phyloP scores from a whole-genome alignment of 2,329 filamentous ascomycete species.

The Pseudocercospora fuligena region DNA sequence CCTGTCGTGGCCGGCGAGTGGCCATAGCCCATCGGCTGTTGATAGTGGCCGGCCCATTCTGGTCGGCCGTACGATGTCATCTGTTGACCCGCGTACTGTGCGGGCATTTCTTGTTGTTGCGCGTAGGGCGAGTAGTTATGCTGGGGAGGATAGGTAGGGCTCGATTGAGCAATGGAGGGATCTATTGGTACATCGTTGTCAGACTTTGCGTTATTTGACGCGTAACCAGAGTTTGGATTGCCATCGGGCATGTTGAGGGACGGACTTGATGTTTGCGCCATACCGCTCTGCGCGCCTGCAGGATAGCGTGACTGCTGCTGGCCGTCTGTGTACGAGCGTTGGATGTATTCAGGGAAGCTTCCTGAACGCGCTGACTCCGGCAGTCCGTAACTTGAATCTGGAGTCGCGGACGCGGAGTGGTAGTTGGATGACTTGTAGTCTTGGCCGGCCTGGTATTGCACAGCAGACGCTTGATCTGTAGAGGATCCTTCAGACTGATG shows the following conservation, averaged over 20 bases:
- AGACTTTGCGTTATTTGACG: slow-evolving; percentile 73
- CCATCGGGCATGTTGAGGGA: slow-evolving; percentile 86
- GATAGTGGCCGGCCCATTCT: slow-evolving; percentile 72
- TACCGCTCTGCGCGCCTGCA: slow-evolving; percentile 76
- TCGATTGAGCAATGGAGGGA: slow-evolving; percentile 93
- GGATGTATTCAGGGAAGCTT: slow-evolving; percentile 85
- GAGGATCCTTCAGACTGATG: slow-evolving; percentile 80
- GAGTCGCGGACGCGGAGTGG: slow-evolving; percentile 72
- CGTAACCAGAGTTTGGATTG: slow-evolving; percentile 69
- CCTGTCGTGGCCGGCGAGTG: slow-evolving; percentile 63
- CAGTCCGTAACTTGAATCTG: slow-evolving; percentile 85
- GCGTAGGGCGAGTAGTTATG: slow-evolving; percentile 85
- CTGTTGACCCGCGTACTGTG: slow-evolving; percentile 69
- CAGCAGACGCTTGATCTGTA: slow-evolving; percentile 93
- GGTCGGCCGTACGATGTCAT: slow-evolving; percentile 69
- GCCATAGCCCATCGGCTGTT: slow-evolving; percentile 53
- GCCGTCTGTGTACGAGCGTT: slow-evolving; percentile 75
- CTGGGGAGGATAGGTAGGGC: slow-evolving; percentile 84
- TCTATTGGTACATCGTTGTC: slow-evolving; percentile 98
- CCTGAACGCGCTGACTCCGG: slow-evolving; percentile 77
- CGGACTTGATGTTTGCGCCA: slow-evolving; percentile 99
- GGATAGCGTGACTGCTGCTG: slow-evolving; percentile 74
- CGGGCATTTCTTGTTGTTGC: slow-evolving; percentile 80
- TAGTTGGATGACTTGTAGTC: slow-evolving; percentile 77
- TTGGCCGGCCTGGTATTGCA: slow-evolving; percentile 82